Evolutionary conservation across 257 asterid species (phyloP).

Genomic region (Cruciata laevipes): DNA sequence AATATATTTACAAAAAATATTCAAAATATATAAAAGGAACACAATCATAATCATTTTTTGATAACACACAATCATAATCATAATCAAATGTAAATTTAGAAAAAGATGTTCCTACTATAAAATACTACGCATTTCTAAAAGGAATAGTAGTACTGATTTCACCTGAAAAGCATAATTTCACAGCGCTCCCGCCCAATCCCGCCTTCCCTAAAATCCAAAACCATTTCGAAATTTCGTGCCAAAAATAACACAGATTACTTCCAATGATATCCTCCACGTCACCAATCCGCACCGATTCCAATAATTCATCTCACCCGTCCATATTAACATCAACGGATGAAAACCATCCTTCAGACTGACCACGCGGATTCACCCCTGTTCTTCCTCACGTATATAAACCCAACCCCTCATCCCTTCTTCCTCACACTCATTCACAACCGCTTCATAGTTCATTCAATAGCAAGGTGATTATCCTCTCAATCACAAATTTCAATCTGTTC

Average conservation of each 20-base stretch:
- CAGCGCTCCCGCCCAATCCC: conserved; percentile 12
- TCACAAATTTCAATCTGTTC: neutral
- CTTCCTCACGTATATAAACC: neutral
- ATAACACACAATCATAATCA: too few species aligned
- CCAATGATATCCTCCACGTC: conserved; percentile 6
- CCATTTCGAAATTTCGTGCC: conserved; percentile 7
- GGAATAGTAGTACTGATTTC: neutral
- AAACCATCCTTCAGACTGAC: neutral
- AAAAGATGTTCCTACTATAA: neutral
- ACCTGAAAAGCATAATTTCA: neutral
- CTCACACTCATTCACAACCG: neutral
- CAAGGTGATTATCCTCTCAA: neutral
- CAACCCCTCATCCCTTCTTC: neutral
- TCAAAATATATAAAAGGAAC: too few species aligned
- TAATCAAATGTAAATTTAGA: too few species aligned
- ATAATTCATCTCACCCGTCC: conserved; percentile 1
- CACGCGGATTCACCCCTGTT: neutral
- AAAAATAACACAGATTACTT: conserved; percentile 1
- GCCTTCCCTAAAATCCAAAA: neutral
- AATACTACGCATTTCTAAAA: too few species aligned
- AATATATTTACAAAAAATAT: too few species aligned
- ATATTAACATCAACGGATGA: neutral
- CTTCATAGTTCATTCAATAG: neutral
- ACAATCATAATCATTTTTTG: too few species aligned
- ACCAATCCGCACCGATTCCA: conserved; percentile 1